Conservation (phyloP, 805 yeast genomes). For the Candida multigemmis region DNA sequence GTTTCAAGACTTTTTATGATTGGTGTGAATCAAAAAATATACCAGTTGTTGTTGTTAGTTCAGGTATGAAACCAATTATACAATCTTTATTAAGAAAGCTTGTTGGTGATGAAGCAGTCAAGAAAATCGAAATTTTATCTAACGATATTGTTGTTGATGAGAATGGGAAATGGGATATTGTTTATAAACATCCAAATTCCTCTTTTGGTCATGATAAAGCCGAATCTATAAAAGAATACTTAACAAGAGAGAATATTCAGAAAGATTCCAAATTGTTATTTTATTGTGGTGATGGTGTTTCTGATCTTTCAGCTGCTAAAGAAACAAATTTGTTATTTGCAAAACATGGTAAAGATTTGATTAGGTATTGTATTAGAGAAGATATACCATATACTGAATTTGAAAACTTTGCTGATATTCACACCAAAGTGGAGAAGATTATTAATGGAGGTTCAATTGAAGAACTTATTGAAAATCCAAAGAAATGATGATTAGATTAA, state of each 20-base stretch:
- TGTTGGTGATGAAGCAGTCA: slow-evolving; percentile 68
- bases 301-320: slow-evolving; percentile 89
- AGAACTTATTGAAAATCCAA: slow-evolving; percentile 13
- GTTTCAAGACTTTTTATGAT: slow-evolving; percentile 70
- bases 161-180: slow-evolving; percentile 69
- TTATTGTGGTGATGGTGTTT: slow-evolving; percentile 97
- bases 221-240: slow-evolving; percentile 54
- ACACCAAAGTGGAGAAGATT: slow-evolving; percentile 48
- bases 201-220: slow-evolving; percentile 95
- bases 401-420: slow-evolving; percentile 66
- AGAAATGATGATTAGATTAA: too few relatives aligned
- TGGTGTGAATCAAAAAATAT: slow-evolving; percentile 68
- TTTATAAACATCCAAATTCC: slow-evolving; percentile 71
- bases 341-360: slow-evolving; percentile 82
- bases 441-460: slow-evolving; percentile 23
- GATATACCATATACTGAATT: slow-evolving; percentile 81
- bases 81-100: slow-evolving; percentile 63
- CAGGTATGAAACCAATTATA: slow-evolving; percentile 93
- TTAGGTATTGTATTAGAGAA: slow-evolving; percentile 74
- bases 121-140: slow-evolving; percentile 70
- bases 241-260: slow-evolving; percentile 18
- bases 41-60: slow-evolving; percentile 81
- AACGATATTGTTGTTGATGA: slow-evolving; percentile 56
- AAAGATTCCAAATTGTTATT: slow-evolving; percentile 52
- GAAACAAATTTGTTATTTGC: slow-evolving; percentile 93